These are phyloP conservation scores for Acorus gramineus DNA, from an alignment of 106 monocot genomes.

Conservation along the genomic window DNA sequence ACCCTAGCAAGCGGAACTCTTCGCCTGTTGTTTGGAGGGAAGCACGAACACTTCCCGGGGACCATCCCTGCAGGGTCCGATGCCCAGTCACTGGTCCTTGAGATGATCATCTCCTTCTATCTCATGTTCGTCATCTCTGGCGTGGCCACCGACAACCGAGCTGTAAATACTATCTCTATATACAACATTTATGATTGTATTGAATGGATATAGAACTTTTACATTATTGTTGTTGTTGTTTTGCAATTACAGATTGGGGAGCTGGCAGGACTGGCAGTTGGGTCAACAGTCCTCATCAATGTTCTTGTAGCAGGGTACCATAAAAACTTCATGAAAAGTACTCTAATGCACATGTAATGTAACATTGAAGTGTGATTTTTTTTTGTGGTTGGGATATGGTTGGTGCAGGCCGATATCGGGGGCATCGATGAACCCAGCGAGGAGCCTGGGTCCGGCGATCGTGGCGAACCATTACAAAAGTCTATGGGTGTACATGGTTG, in stretches of 20 bases:
- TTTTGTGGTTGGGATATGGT: neutral
- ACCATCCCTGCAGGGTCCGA: slow-evolving; percentile 55
- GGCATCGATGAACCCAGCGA: slow-evolving; percentile 83
- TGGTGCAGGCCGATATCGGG: slow-evolving; percentile 65
- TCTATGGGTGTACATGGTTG: slow-evolving; percentile 69
- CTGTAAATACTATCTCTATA: slow-evolving; percentile 20
- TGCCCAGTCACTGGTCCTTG: slow-evolving; percentile 49
- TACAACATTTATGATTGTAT: neutral
- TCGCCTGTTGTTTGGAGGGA: slow-evolving; percentile 46
- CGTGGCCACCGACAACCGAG: slow-evolving; percentile 74
- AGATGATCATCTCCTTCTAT: slow-evolving; percentile 82
- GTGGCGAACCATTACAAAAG: slow-evolving; percentile 31
- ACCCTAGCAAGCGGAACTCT: slow-evolving; percentile 60
- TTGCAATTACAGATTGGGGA: slow-evolving; percentile 56
- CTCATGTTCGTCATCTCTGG: slow-evolving; percentile 97
- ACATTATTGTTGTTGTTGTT: neutral
- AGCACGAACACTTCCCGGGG: slow-evolving; percentile 36
- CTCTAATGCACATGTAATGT: too few relatives aligned
- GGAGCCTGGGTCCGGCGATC: slow-evolving; percentile 59
- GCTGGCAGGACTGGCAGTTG: slow-evolving; percentile 68
- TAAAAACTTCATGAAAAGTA: neutral
- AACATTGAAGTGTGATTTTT: neutral
- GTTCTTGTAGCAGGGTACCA: slow-evolving; percentile 55
- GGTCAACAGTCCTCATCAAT: slow-evolving; percentile 55
- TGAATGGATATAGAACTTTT: neutral